A percentile compares a stretch with the other conserved stretches of the same genome.
Conservation (phyloP, 148 eudicot genomes). For the Amaranthus palmeri region DNA sequence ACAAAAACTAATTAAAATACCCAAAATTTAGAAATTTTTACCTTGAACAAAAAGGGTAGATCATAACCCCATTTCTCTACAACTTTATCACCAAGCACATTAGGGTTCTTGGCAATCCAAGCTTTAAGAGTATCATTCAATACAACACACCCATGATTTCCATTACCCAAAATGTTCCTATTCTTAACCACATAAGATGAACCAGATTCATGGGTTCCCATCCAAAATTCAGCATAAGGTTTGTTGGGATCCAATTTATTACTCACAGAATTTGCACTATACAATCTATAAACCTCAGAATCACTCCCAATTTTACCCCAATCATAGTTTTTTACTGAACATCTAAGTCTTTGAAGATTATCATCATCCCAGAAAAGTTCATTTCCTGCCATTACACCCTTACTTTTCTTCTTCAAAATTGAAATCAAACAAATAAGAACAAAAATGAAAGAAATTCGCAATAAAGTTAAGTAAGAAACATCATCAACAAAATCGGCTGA, state of each 20-base stretch:
- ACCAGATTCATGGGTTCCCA: slow-evolving; percentile 89
- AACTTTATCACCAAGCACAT: slow-evolving; percentile 62
- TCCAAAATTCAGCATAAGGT: slow-evolving; percentile 83
- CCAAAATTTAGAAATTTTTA: slow-evolving; percentile 12
- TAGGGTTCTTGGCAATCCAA: slow-evolving; percentile 68
- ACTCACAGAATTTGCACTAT: slow-evolving; percentile 37
- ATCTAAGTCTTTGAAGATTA: slow-evolving; percentile 44
- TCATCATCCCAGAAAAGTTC: slow-evolving; percentile 13
- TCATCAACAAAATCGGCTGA: slow-evolving; percentile 16
- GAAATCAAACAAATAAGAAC: slow-evolving; percentile 23
- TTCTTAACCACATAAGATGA: slow-evolving; percentile 46
- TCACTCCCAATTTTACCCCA: slow-evolving; percentile 70
- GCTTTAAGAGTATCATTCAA: slow-evolving; percentile 38
- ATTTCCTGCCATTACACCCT: slow-evolving; percentile 32
- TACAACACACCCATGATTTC: slow-evolving; percentile 1
- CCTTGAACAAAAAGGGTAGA: slow-evolving; percentile 89
- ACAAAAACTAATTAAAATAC: neutral
- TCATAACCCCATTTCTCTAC: slow-evolving; percentile 51
- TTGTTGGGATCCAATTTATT: slow-evolving; percentile 30
- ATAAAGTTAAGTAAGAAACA: slow-evolving; percentile 23
- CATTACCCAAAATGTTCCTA: slow-evolving; percentile 9
- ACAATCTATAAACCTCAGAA: slow-evolving; percentile 50
- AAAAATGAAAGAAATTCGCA: slow-evolving; percentile 21
- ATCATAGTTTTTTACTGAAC: slow-evolving; percentile 69
- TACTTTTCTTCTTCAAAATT: slow-evolving; percentile 17